Conservation (phyloP, 2,329 filamentous ascomycete genomes). For the Coniochaeta prunicola region DNA sequence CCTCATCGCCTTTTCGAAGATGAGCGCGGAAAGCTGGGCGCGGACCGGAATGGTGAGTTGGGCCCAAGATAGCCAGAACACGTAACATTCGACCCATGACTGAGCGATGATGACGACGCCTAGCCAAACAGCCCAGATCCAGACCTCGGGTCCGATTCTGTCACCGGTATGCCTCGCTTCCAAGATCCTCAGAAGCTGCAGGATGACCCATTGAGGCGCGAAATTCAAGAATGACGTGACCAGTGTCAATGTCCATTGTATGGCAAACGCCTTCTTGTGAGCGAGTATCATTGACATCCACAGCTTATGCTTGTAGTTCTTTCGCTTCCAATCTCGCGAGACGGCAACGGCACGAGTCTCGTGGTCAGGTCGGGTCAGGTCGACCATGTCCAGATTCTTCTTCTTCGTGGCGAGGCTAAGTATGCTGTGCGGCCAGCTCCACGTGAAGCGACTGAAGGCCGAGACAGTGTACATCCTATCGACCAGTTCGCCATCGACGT, state of each 20-base stretch:
- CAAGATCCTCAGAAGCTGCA: constrained; percentile 57
- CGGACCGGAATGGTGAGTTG: constrained; percentile 60
- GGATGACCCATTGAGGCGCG: constrained; percentile 62
- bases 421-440: constrained; percentile 53
- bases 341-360: constrained; percentile 42
- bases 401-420: constrained; percentile 49
- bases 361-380: constrained; percentile 56
- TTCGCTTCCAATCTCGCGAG: constrained; percentile 40
- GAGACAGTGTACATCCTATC: constrained; percentile 57
- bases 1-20: constrained; percentile 71
- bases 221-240: constrained; percentile 53
- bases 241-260: constrained; percentile 53
- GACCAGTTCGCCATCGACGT: constrained; percentile 48
- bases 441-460: constrained; percentile 55
- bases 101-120: constrained; percentile 51
- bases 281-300: constrained; percentile 53
- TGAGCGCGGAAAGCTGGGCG: constrained; percentile 60
- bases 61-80: constrained; percentile 60
- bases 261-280: constrained; percentile 46
- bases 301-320: constrained; percentile 41
- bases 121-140: constrained; percentile 62
- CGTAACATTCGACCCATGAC: constrained; percentile 55
- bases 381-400: constrained; percentile 51
- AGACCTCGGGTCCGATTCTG: constrained; percentile 44
- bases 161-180: constrained; percentile 42